phyloP scores from a whole-genome alignment of 2,329 filamentous ascomycete genomes.

The Chrysosporium keratinophilum region DNA sequence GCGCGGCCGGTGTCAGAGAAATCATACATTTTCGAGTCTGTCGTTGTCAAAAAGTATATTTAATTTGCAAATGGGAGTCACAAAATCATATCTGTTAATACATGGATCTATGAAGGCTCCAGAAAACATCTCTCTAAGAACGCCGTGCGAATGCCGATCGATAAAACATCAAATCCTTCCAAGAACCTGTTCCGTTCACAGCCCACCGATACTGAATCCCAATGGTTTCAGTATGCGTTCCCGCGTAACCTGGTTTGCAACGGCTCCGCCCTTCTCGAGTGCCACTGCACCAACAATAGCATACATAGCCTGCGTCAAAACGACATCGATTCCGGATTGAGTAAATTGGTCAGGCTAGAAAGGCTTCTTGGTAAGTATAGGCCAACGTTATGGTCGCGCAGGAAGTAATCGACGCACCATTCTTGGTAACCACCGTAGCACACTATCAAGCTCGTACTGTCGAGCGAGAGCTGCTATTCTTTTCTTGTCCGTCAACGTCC shows the following conservation, averaged over 20 bases:
- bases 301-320: slow-evolving; percentile 68
- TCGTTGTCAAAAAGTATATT: background rate
- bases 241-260: slow-evolving; percentile 62
- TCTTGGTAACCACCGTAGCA: slow-evolving; percentile 81
- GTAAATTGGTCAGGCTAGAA: slow-evolving; percentile 36
- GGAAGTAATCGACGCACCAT: slow-evolving; percentile 47
- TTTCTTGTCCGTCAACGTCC: slow-evolving; percentile 51
- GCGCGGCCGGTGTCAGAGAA: slow-evolving; percentile 78
- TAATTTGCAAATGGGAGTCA: slow-evolving; percentile 1
- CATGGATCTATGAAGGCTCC: slow-evolving; percentile 9
- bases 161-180: background rate
- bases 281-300: slow-evolving; percentile 81
- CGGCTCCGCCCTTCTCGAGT: slow-evolving; percentile 72
- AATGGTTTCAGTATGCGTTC: slow-evolving; percentile 59
- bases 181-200: background rate
- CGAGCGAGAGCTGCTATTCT: slow-evolving; percentile 59
- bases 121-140: slow-evolving; percentile 10
- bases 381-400: background rate
- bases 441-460: slow-evolving; percentile 59
- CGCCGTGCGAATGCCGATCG: slow-evolving; percentile 17
- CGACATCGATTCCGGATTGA: slow-evolving; percentile 61
- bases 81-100: slow-evolving; percentile 13
- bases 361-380: background rate
- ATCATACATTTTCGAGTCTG: slow-evolving; percentile 49
- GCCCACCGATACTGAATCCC: slow-evolving; percentile 29